Percentiles rank a stretch among this genome's conserved stretches.
These are phyloP conservation scores for Dactylonectria macrodidyma DNA, from an alignment of 2,329 filamentous ascomycete species.

Conservation along the genomic window DNA sequence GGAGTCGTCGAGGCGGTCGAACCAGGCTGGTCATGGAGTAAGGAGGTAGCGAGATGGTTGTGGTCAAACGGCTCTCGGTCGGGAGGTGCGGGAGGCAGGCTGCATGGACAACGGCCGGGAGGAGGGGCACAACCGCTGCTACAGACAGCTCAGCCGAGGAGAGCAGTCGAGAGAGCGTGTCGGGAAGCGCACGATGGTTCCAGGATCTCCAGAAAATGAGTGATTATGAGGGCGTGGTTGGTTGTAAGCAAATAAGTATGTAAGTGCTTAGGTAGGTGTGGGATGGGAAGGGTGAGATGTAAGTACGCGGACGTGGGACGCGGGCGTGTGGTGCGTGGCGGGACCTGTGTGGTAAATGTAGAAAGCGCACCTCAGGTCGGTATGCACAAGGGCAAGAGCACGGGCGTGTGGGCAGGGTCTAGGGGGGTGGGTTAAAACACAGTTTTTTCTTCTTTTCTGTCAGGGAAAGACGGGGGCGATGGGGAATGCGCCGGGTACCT, in stretches of 20 bases:
- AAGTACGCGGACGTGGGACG: constrained; percentile 42
- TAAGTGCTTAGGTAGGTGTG: constrained; percentile 24
- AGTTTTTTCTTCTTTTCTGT: constrained; percentile 33
- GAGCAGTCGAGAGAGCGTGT: constrained; percentile 35
- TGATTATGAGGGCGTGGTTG: constrained; percentile 40
- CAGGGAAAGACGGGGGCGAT: constrained; percentile 38
- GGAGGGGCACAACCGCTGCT: constrained; percentile 35
- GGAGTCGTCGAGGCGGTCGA: constrained; percentile 43
- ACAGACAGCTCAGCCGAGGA: constrained; percentile 30
- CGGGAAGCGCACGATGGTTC: constrained; percentile 28
- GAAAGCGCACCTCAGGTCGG: constrained; percentile 40
- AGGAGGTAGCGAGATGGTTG: constrained; percentile 37
- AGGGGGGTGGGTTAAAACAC: constrained; percentile 47
- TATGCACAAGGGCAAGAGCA: constrained; percentile 36
- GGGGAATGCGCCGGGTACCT: constrained; percentile 26
- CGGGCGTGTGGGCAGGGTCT: constrained; percentile 36
- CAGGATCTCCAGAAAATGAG: constrained; percentile 31
- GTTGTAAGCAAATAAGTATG: constrained; percentile 34
- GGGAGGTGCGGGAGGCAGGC: constrained; percentile 23
- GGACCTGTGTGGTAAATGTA: constrained; percentile 49
- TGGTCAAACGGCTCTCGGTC: constrained; percentile 42
- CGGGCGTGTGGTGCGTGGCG: constrained; percentile 45
- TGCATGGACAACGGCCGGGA: constrained; percentile 32
- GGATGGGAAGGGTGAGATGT: constrained; percentile 38
- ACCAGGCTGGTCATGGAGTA: constrained; percentile 46